phyloP scores from a whole-genome alignment of 306 rosid genomes.

The Prunus persica region Prunus_persica_NCBIv2 NC_034012.1:6093501-6094000 shows the following conservation, averaged over 20 bases:
- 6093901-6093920: background rate
- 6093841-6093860: background rate
- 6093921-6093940: background rate
- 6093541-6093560: background rate
- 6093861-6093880: background rate
- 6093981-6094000: background rate
- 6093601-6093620: constrained; percentile 52
- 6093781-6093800: background rate
- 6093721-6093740: background rate
- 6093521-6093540: background rate
- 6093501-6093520: background rate
- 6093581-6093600: constrained; percentile 46
- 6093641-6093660: constrained; percentile 84
- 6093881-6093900: background rate
- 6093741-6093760: background rate
- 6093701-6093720: constrained; percentile 71
- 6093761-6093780: background rate
- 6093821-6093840: background rate
- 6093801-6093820: background rate
- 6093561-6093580: constrained; percentile 13
- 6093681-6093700: constrained; percentile 67
- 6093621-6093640: constrained; percentile 55
- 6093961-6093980: background rate
- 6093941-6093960: background rate
- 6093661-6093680: constrained; percentile 88